Percentiles rank a stretch among this genome's conserved stretches.
Evolutionary conservation across 805 yeast genomes (phyloP).

Genomic region (Candida qinlingensis): DNA sequence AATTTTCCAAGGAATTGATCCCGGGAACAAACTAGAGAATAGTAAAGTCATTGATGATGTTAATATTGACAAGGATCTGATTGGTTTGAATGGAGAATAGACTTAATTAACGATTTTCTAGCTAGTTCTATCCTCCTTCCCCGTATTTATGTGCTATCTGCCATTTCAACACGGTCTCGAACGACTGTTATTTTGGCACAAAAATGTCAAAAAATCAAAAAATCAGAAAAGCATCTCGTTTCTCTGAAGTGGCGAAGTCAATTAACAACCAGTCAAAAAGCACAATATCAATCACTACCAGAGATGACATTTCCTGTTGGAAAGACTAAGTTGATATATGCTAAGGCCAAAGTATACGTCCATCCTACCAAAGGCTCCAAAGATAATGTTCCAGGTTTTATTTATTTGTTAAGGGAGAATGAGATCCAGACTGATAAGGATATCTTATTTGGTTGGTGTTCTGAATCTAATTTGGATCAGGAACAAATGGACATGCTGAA

Average conservation of each 20-base stretch:
- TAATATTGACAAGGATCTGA: conserved; percentile 20
- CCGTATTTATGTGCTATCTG: too few relatives aligned
- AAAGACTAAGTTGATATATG: conserved; percentile 28
- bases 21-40: not conserved
- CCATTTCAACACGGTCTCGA: too few relatives aligned
- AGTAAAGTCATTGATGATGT: not conserved
- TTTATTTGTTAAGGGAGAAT: conserved; percentile 56
- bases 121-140: too few relatives aligned
- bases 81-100: conserved; percentile 9
- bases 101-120: too few relatives aligned
- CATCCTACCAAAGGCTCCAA: conserved; percentile 72
- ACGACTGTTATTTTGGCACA: too few relatives aligned
- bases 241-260: not conserved
- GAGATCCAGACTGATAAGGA: conserved; percentile 39
- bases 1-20: not conserved
- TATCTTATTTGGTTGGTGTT: conserved; percentile 61
- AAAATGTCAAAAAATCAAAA: not conserved
- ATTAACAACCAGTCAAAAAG: too few relatives aligned
- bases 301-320: conserved; percentile 14
- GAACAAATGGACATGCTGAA: conserved; percentile 43
- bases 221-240: not conserved
- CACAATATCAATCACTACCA: too few relatives aligned
- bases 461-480: conserved; percentile 46
- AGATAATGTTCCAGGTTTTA: conserved; percentile 78
- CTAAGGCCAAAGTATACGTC: conserved; percentile 69